Percentiles rank a stretch among this genome's conserved stretches.
Evolutionary conservation across 2,329 filamentous ascomycete species (phyloP).

Genomic region (Aspergillus fischeri): DNA sequence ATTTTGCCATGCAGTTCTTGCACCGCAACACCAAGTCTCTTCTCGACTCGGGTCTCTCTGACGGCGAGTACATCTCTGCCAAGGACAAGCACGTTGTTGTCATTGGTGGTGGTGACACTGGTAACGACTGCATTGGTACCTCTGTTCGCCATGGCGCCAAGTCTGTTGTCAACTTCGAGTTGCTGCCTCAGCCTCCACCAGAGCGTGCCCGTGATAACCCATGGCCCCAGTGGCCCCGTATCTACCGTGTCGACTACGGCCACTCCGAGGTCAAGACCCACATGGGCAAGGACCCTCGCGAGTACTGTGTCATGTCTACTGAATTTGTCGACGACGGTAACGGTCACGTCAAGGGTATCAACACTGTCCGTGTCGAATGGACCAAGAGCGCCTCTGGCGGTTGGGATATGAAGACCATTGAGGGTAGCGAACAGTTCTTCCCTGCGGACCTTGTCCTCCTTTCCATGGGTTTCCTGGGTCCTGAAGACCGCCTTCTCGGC

Average conservation of each 20-base stretch:
- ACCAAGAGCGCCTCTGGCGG: conserved; percentile 82
- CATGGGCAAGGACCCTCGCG: conserved; percentile 91
- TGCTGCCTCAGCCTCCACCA: conserved; percentile 85
- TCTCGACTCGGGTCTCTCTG: conserved; percentile 80
- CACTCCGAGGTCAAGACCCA: conserved; percentile 94
- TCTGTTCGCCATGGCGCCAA: conserved; percentile 93
- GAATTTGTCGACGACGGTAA: conserved; percentile 87
- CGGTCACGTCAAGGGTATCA: conserved; percentile 91
- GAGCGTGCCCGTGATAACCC: conserved; percentile 92
- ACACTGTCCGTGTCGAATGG: conserved; percentile 93
- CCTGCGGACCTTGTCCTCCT: conserved; percentile 89
- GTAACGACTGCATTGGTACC: conserved; percentile 96
- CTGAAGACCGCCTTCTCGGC: conserved; percentile 81
- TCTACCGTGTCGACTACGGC: conserved; percentile 97
- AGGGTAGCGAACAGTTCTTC: conserved; percentile 93
- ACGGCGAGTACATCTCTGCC: conserved; percentile 84
- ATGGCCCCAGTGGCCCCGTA: conserved; percentile 97
- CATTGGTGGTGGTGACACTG: conserved; percentile 95
- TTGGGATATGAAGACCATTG: conserved; percentile 98
- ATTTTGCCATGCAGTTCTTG: conserved; percentile 96
- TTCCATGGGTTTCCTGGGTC: conserved; percentile 96
- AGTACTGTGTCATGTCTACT: conserved; percentile 98
- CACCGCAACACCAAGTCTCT: conserved; percentile 98
- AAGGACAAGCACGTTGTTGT: conserved; percentile 95
- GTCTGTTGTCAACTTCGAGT: conserved; percentile 93